Evolutionary conservation across 139 green algal genomes (phyloP), one percentile per base, ranked within the genome.

Genomic region (Picochlorum costavermella): DNA sequence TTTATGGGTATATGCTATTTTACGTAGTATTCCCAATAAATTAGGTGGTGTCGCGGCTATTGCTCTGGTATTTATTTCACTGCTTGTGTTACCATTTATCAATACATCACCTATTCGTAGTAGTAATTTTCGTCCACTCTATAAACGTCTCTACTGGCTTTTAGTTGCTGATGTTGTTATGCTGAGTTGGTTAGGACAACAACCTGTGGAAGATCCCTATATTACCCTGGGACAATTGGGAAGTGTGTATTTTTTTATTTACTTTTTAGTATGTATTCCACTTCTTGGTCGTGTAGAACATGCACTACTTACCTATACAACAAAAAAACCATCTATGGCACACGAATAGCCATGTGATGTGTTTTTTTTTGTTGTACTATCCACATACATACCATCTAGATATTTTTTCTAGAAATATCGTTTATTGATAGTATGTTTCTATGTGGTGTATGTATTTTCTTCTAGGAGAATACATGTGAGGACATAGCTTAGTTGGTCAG

Each of bases 11-110:
- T 88, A 84, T 65, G 77, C 75, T 26, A 84, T 86, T 70, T 73
- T 88, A 55, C 73, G 79, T 71, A 84, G 75, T 75, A 83, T 90
- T 80, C 78, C 82, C 65, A 86, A 84, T 57, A 83, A 87, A 78
- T 73, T 81, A 75, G 72, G 67, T 13, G 84, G 84, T 49, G 82
- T 90, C n/a, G 60, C 72, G 31, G 79, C 79, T 53, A 88, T 88
- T 76, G 79, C 67, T 20, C 65, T 83, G 48, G 73, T 84, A 60
- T 88, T 90, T 77, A 71, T 74, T 57, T 63, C 61, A 28, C 65
- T 90, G 37, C 73, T 81, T 63, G 69, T 70, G n/a, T 60, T 88
- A 56, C 84, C 82, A 72, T 89, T 82, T 74, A 70, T 85, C 33
- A 79, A 81, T 71, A 77, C 61, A 58, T 49, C 61, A 46, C 58